These are phyloP conservation scores for Panaeolus cyanescens DNA, from an alignment of 768 basidiomycete species.

Conservation along the genomic window DNA sequence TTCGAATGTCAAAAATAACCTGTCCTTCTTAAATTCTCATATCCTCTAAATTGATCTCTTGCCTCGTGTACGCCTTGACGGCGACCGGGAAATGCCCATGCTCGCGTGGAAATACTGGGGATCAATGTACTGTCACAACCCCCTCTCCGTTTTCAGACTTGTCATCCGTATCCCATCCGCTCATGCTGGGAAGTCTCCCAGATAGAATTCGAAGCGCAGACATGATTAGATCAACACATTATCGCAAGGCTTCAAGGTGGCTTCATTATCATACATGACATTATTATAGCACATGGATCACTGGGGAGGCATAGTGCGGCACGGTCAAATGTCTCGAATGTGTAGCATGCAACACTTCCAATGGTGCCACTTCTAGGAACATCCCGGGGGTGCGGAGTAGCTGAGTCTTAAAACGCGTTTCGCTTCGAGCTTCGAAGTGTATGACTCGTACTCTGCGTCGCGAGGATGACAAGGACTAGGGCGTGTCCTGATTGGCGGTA, in stretches of 20 bases:
- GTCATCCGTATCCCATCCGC: neutral
- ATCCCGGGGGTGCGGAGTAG: neutral
- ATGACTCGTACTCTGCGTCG: slow-evolving; percentile 1
- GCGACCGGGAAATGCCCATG: neutral
- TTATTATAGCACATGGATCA: neutral
- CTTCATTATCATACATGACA: neutral
- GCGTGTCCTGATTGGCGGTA: too few relatives aligned
- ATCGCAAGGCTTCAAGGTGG: neutral
- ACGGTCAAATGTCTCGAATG: neutral
- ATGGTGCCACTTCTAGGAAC: too few relatives aligned
- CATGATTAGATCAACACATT: neutral
- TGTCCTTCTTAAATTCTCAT: neutral
- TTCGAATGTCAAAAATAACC: neutral
- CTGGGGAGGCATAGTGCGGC: neutral
- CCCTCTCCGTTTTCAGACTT: neutral
- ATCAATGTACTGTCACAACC: neutral
- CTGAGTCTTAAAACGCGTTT: neutral
- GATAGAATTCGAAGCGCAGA: neutral
- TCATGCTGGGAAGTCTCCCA: neutral
- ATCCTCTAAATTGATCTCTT: slow-evolving; percentile 1
- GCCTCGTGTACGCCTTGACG: neutral
- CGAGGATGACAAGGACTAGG: neutral
- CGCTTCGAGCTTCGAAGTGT: neutral
- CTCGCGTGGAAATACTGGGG: slow-evolving; percentile 3
- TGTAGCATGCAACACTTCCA: neutral